Percentiles rank a stretch among this genome's conserved stretches.
These are phyloP conservation scores for Petunia axillaris DNA, from an alignment of 257 asterid species.

Conservation along the genomic window DNA sequence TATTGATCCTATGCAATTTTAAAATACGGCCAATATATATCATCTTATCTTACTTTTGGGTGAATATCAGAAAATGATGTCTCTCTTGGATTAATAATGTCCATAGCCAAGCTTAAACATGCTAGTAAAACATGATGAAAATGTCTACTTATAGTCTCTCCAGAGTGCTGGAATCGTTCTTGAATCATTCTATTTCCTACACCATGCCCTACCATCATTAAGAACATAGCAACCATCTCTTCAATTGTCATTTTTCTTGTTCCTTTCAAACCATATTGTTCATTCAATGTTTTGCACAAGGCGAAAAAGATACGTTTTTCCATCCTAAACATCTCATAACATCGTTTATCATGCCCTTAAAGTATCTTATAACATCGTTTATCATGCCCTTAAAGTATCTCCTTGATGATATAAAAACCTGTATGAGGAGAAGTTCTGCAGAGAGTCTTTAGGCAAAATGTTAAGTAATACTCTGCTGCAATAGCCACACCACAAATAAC, in stretches of 20 bases:
- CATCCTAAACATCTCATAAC: background rate
- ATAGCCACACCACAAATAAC: background rate
- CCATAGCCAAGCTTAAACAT: background rate
- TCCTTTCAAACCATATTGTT: background rate
- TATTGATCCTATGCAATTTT: slow-evolving; percentile 13
- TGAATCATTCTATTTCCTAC: background rate
- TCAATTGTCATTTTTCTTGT: background rate
- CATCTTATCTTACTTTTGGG: background rate
- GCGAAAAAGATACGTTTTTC: background rate
- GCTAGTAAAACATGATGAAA: background rate
- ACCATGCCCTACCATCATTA: background rate
- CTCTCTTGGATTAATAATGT: background rate
- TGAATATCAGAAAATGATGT: background rate
- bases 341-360: background rate
- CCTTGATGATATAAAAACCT: background rate
- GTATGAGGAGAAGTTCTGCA: background rate
- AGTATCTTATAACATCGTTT: too few species aligned
- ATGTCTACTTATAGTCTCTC: background rate
- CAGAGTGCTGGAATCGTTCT: background rate
- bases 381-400: background rate
- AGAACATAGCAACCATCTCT: background rate
- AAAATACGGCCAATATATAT: background rate
- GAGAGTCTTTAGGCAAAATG: background rate
- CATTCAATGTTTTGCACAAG: background rate
- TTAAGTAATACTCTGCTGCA: background rate